Conservation (phyloP, 2,329 filamentous ascomycete species). For the Aspergillus pseudoglaucus region DNA sequence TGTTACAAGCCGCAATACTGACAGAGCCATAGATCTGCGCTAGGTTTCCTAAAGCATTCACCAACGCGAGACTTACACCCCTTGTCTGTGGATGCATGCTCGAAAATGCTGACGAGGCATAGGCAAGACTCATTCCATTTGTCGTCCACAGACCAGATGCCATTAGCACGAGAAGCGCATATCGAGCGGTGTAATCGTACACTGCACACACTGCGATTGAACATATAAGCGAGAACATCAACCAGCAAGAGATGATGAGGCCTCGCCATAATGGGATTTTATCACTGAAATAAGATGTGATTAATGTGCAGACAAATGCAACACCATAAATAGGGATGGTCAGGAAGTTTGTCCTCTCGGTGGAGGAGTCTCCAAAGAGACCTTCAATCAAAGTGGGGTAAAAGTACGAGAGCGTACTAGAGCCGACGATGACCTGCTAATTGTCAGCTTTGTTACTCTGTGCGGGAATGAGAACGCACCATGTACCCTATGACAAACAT, state of each 20-base stretch:
- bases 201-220: conserved; percentile 39
- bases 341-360: conserved; percentile 18
- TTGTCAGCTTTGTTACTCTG: background rate
- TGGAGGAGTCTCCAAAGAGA: conserved; percentile 20
- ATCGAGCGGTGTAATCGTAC: conserved; percentile 48
- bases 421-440: conserved; percentile 30
- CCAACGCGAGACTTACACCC: conserved; percentile 48
- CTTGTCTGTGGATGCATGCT: conserved; percentile 45
- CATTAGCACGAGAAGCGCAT: conserved; percentile 52
- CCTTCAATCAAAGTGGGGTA: conserved; percentile 24
- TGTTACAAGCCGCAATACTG: background rate
- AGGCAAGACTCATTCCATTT: conserved; percentile 48
- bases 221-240: conserved; percentile 35
- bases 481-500: conserved; percentile 39
- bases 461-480: conserved; percentile 10
- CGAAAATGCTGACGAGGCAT: conserved; percentile 47
- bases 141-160: conserved; percentile 49
- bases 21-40: conserved; percentile 49
- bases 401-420: conserved; percentile 26
- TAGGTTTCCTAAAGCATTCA: conserved; percentile 50
- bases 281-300: conserved; percentile 46
- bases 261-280: conserved; percentile 42
- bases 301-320: conserved; percentile 45
- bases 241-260: conserved; percentile 45
- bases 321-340: conserved; percentile 48